Evolutionary conservation across 2,329 filamentous ascomycete species (phyloP).

Genomic region (Aspergillus alliaceus): DNA sequence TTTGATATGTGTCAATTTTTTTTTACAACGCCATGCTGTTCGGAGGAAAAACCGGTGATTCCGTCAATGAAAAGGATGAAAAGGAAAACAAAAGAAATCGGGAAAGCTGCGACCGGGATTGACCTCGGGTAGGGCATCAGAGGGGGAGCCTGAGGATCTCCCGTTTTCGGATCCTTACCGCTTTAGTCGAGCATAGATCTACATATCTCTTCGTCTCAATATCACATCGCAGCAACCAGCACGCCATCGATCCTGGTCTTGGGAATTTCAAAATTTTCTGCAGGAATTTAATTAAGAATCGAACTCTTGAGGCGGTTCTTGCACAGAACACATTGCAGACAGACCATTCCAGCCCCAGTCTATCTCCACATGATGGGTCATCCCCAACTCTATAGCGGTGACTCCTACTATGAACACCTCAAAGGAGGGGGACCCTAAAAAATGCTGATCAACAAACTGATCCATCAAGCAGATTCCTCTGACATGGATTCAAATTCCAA

Average conservation of each 20-base stretch:
- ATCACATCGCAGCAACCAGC: background rate
- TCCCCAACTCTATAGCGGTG: background rate
- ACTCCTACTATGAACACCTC: background rate
- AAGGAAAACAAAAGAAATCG: background rate
- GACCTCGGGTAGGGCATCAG: slow-evolving; percentile 3
- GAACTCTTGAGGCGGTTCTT: background rate
- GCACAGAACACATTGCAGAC: background rate
- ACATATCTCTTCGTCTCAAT: slow-evolving; percentile 8
- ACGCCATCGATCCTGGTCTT: background rate
- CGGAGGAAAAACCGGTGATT: background rate
- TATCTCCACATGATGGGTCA: background rate
- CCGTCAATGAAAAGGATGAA: background rate
- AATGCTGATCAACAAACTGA: background rate
- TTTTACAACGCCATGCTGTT: background rate
- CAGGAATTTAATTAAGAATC: background rate
- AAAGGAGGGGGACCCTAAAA: background rate
- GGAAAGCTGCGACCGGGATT: background rate
- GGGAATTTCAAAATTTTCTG: background rate
- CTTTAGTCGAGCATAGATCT: slow-evolving; percentile 1
- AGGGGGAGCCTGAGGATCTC: slow-evolving; percentile 6
- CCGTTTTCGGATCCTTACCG: slow-evolving; percentile 4
- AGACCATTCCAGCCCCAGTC: background rate
- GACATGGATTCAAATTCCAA: background rate
- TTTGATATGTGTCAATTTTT: background rate
- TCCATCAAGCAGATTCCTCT: background rate